Conservation (phyloP, 345 rosid genomes). For the Corchorus olitorius region DNA sequence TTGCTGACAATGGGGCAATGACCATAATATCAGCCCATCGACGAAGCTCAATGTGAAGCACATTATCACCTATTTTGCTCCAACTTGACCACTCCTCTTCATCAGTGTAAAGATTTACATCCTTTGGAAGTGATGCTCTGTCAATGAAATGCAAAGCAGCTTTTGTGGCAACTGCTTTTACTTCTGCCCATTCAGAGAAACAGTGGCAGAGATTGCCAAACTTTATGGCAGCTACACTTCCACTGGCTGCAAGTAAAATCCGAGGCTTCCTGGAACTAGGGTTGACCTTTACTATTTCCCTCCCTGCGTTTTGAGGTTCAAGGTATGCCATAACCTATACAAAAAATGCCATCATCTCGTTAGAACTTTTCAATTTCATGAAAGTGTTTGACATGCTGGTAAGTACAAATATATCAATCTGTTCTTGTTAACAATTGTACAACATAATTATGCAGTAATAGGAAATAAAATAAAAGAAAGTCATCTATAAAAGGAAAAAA, state of each 20-base stretch:
- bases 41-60: slow-evolving; percentile 89
- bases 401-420: neutral
- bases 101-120: slow-evolving; percentile 73
- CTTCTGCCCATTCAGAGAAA: slow-evolving; percentile 91
- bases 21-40: slow-evolving; percentile 96
- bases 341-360: neutral
- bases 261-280: slow-evolving; percentile 52
- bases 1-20: slow-evolving; percentile 90
- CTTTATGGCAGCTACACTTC: slow-evolving; percentile 91
- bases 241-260: slow-evolving; percentile 82
- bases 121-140: slow-evolving; percentile 64
- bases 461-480: neutral
- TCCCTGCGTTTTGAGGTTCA: slow-evolving; percentile 4
- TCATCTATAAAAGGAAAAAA: neutral
- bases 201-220: slow-evolving; percentile 83
- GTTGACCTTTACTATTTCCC: slow-evolving; percentile 36
- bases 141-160: slow-evolving; percentile 87
- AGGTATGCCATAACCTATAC: slow-evolving; percentile 17
- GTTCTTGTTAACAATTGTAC: neutral
- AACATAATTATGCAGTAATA: neutral
- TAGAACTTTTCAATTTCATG: neutral
- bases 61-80: slow-evolving; percentile 82
- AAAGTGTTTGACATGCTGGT: neutral
- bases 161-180: slow-evolving; percentile 74
- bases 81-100: slow-evolving; percentile 92